Evolutionary conservation across 2,329 filamentous ascomycete genomes (phyloP).

Genomic region (Periconia sp.): DNA sequence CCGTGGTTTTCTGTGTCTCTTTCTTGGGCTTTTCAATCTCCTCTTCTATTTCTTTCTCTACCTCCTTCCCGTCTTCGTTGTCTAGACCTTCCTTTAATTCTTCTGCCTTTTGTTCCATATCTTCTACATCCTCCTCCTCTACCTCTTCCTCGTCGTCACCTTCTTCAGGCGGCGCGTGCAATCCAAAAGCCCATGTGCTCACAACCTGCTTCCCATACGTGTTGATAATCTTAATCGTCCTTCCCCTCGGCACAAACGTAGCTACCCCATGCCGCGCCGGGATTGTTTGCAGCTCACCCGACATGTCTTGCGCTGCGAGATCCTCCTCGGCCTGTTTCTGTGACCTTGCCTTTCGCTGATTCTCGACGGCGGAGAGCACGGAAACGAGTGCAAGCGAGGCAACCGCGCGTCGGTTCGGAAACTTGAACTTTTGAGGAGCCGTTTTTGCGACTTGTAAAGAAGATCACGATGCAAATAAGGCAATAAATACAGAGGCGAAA

Average conservation of each 20-base stretch:
- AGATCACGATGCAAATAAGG: too few species aligned
- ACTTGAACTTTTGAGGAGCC: slow-evolving; percentile 1
- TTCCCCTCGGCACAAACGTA: slow-evolving; percentile 56
- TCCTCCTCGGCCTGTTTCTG: slow-evolving; percentile 14
- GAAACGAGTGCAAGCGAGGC: slow-evolving; percentile 43
- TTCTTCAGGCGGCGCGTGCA: slow-evolving; percentile 52
- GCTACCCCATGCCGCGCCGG: slow-evolving; percentile 57
- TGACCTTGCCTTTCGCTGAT: slow-evolving; percentile 34
- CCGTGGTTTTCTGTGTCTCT: slow-evolving; percentile 19
- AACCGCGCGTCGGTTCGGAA: slow-evolving; percentile 36
- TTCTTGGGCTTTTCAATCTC: slow-evolving; percentile 21
- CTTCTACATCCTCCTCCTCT: slow-evolving; percentile 21
- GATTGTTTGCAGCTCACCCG: slow-evolving; percentile 52
- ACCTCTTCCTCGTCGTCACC: slow-evolving; percentile 29
- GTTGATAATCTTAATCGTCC: slow-evolving; percentile 58
- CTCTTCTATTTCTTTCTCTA: slow-evolving; percentile 16
- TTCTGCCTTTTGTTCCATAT: slow-evolving; percentile 22
- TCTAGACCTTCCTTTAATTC: slow-evolving; percentile 29
- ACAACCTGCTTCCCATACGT: slow-evolving; percentile 58
- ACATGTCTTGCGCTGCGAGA: slow-evolving; percentile 40
- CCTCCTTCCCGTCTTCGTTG: slow-evolving; percentile 18
- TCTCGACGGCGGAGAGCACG: slow-evolving; percentile 41
- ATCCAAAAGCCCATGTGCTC: slow-evolving; percentile 57
- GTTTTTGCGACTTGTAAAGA: not conserved
- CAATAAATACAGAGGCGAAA: too few species aligned